These are phyloP conservation scores for Phoma herbarum DNA, from an alignment of 2,329 filamentous ascomycete genomes.

Conservation along the genomic window DNA sequence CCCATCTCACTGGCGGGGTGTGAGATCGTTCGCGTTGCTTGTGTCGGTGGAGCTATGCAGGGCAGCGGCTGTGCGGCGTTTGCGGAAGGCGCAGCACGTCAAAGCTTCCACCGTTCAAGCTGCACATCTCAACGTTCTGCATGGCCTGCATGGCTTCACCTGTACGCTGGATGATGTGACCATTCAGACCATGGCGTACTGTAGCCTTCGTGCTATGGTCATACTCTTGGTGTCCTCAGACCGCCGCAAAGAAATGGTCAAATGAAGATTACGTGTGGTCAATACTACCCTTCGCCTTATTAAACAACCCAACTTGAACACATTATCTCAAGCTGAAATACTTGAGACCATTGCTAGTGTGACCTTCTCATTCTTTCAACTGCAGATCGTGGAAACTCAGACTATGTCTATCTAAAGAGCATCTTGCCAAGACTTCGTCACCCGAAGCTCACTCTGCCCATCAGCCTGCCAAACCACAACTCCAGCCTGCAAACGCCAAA, in stretches of 20 bases:
- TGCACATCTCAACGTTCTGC: not conserved
- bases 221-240: not conserved
- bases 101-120: slow-evolving; percentile 10
- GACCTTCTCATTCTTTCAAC: not conserved
- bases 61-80: slow-evolving; percentile 36
- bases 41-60: slow-evolving; percentile 36
- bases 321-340: not conserved
- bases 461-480: not conserved
- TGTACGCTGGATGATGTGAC: not conserved
- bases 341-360: not conserved
- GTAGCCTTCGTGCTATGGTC: not conserved
- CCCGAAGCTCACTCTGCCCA: slow-evolving; percentile 4
- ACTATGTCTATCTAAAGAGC: not conserved
- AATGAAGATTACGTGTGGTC: not conserved
- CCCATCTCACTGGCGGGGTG: slow-evolving; percentile 45
- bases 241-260: not conserved
- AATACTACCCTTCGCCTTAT: not conserved
- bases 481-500: not conserved
- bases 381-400: not conserved
- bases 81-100: slow-evolving; percentile 20
- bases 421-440: slow-evolving; percentile 18
- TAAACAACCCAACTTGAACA: not conserved
- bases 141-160: not conserved
- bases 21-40: slow-evolving; percentile 30
- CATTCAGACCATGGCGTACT: not conserved